Conservation (phyloP, 257 asterid genomes). For the Hygrophila difformis region DNA sequence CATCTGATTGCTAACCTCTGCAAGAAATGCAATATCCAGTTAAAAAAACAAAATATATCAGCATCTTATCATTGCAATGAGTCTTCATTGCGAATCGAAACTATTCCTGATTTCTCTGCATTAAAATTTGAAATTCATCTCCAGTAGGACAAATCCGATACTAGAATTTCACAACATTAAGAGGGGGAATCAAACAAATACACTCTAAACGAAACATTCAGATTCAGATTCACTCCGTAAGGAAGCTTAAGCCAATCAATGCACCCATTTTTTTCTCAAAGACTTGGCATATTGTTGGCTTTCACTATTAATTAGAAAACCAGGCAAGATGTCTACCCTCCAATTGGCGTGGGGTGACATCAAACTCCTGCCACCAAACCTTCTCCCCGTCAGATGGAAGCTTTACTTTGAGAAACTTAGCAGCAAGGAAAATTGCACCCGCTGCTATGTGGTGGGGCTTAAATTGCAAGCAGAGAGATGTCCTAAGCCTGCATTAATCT, state of each 20-base stretch:
- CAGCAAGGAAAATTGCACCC: constrained; percentile 99
- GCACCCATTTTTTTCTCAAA: no score
- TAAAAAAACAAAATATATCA: constrained; percentile 1
- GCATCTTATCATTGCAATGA: no score
- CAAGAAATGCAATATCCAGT: constrained; percentile 25
- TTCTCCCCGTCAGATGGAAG: constrained; percentile 93
- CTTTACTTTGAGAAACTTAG: constrained; percentile 97
- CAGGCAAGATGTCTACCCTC: constrained; percentile 70
- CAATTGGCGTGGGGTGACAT: constrained; percentile 98
- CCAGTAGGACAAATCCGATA: constrained; percentile 10
- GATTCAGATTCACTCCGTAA: no score
- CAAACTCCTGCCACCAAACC: constrained; percentile 99
- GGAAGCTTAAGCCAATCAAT: no score
- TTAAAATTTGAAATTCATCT: constrained; percentile 6
- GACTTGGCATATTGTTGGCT: no score
- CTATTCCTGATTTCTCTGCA: no score
- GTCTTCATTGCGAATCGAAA: no score
- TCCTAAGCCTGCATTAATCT: constrained; percentile 88
- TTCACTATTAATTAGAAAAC: no score
- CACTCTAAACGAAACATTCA: no score
- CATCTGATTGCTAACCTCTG: constrained; percentile 98
- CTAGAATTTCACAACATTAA: no score
- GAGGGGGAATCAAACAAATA: no score
- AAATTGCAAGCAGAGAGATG: constrained; percentile 96
- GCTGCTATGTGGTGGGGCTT: constrained; percentile 99